phyloP scores from a whole-genome alignment of 2,329 filamentous ascomycete genomes.

The Huntiella bhutanensis region DNA sequence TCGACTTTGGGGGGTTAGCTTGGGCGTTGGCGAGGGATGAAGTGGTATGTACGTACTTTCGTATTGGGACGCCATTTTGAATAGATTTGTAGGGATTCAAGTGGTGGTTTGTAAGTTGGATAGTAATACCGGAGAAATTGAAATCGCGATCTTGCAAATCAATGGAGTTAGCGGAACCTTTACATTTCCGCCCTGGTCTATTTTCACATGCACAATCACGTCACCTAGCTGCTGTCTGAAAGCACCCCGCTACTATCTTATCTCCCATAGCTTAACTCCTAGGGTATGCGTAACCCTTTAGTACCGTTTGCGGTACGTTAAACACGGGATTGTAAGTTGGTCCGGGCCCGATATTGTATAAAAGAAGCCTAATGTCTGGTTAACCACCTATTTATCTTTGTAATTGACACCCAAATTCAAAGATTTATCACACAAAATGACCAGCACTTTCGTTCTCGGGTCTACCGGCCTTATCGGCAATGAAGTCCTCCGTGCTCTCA shows the following conservation, averaged over 20 bases:
- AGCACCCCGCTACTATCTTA: no score
- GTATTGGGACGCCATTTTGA: conserved; percentile 36
- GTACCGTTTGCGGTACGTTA: no score
- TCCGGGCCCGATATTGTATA: background rate
- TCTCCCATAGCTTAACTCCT: no score
- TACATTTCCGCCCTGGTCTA: no score
- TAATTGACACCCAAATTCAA: background rate
- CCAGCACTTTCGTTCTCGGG: conserved; percentile 37
- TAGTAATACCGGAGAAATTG: background rate
- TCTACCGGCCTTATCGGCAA: conserved; percentile 52
- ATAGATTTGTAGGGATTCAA: background rate
- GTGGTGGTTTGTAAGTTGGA: background rate
- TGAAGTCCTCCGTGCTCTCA: conserved; percentile 51
- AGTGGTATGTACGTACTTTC: conserved; percentile 24
- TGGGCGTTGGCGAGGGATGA: background rate
- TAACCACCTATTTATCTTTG: background rate
- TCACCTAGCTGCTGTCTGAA: no score
- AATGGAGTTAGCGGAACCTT: no score
- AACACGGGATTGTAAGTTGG: no score
- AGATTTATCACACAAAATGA: conserved; percentile 19
- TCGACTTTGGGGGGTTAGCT: conserved; percentile 29
- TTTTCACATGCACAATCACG: no score
- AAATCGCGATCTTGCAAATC: background rate
- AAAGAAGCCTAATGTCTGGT: background rate
- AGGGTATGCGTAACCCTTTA: no score